Conservation (phyloP, 2,329 filamentous ascomycete genomes). For the Ophioceras dolichostomum region DNA sequence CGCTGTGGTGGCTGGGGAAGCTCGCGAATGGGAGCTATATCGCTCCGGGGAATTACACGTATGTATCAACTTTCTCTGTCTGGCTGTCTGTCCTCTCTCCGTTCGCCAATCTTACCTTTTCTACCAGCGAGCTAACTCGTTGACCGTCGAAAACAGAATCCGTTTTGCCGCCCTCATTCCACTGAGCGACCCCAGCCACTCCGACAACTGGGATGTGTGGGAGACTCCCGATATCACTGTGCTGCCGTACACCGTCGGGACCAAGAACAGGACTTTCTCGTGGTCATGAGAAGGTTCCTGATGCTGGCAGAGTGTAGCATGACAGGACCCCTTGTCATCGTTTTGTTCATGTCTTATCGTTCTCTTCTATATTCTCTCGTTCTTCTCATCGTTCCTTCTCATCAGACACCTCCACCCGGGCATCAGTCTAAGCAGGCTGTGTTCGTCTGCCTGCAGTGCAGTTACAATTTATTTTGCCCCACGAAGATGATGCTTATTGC, state of each 20-base stretch:
- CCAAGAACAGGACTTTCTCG: too few relatives aligned
- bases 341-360: too few relatives aligned
- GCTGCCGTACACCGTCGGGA: not conserved
- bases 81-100: not conserved
- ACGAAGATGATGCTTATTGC: too few relatives aligned
- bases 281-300: too few relatives aligned
- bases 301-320: too few relatives aligned
- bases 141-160: conserved; percentile 3
- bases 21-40: conserved; percentile 16
- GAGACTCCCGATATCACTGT: conserved; percentile 1
- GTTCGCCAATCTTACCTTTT: not conserved
- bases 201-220: conserved; percentile 6
- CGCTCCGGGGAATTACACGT: conserved; percentile 19
- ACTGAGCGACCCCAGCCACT: conserved; percentile 2
- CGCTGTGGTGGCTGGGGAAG: conserved; percentile 9
- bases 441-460: too few relatives aligned
- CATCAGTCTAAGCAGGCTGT: too few relatives aligned
- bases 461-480: too few relatives aligned
- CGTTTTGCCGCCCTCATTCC: conserved; percentile 3
- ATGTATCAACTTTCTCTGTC: not conserved
- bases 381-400: too few relatives aligned
- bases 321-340: too few relatives aligned
- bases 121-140: not conserved
- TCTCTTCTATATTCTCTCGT: too few relatives aligned
- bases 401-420: too few relatives aligned